Base-by-base conservation (phyloP, 352 stramenopile genomes). In the Phytophthora boehmeriae region DNA sequence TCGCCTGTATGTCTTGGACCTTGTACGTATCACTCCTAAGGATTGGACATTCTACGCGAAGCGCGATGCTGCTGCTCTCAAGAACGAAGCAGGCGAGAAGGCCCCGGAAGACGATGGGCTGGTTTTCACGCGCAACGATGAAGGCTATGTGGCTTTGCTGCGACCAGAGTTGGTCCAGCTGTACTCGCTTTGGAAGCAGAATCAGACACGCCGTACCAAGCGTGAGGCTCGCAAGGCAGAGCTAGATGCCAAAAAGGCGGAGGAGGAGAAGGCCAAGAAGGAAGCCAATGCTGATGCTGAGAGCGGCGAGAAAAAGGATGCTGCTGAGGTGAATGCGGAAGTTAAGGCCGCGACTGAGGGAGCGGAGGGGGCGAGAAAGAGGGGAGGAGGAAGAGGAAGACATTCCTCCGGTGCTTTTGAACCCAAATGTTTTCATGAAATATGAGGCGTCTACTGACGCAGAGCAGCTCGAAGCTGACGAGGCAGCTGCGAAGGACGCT, bases 1-100 rank as follows among this genome's bases (percentile, higher is more conserved):
- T 16, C 86, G 91, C 50, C 83, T 93, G 63, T 99, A 99, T 78
- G 76, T 98, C 13, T 74, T 99, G 23, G 97, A 99, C 72, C 84
- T 98, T 6, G 94, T 97, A 19, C 87, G 96, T 22, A 92, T 98
- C 50, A 98, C 95, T 11, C 94, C 96, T 2, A 93, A 97, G 60
- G 96, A 99, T 68, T 86, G 89, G 38, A 98, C 97, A 30, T 98
- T 92, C 75, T 96, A 97, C 68, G 74, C 75, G 14, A 75, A 80
- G 46, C 56, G 70, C 2, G 49, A 79, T 1, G 51, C 30, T 57
- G 51, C 30, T 57, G 54, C 45, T 13, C 20, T 54, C 14, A 58
- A 71, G 25, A 63, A 28, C 2, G 19, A 43, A 14, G 30, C 67
- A n/a, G 64, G 64, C 11, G 35, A 79, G 9, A 65, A 81, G 17